Base-by-base conservation (phyloP, 345 rosid genomes). In the Eucalyptus tenuipes region DNA sequence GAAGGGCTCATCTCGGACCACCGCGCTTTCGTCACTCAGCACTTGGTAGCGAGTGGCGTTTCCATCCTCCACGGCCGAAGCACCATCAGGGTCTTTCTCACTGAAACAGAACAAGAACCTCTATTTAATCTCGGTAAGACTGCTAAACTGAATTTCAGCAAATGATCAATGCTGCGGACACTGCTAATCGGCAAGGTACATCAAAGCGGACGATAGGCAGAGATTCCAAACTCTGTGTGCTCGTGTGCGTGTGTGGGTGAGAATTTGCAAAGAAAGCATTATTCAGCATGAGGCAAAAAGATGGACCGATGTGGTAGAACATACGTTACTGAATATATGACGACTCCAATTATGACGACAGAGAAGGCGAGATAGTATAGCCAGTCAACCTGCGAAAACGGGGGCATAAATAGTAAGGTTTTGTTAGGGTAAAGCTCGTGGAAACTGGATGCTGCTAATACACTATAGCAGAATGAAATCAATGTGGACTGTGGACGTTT, bases 311-410 rank as follows among this genome's bases (percentile, higher is more conserved):
- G 75, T 9, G 75, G 11, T 3, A 25, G 48, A 87, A 55, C 92
- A 16, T 92, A 92, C 95, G 89, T 91, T 5, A 88, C 86, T 20
- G 94, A 93, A 86, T 93, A 95, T 53, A 92, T 88, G 88, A 95
- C 16, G 24, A 94, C 89, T 68, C 95, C 95, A 81, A 93, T 64
- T 11, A 90, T 87, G 86, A 93, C 94, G 11, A 89, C 29, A 7
- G 87, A 88, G 86, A 94, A 93, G 84, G 95, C 91, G 88, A 93
- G 86, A 86, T 64, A 95, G 92, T 94, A 95, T 31, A 94, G 59
- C 96, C 95, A 95, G 88, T 93, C 95, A 27, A 93, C 96, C 97
- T 95, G 94, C 87, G 88, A 86, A 88, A 29, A 64, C 9, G 2
- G 17, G 37, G 75, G 75, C 75, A 64, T 64, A 64, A 16, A n/a